A percentile compares a stretch with the other conserved stretches of the same genome.
phyloP scores from a whole-genome alignment of 1,284 basidiomycete species.

The Sporisorium reilianum region DNA sequence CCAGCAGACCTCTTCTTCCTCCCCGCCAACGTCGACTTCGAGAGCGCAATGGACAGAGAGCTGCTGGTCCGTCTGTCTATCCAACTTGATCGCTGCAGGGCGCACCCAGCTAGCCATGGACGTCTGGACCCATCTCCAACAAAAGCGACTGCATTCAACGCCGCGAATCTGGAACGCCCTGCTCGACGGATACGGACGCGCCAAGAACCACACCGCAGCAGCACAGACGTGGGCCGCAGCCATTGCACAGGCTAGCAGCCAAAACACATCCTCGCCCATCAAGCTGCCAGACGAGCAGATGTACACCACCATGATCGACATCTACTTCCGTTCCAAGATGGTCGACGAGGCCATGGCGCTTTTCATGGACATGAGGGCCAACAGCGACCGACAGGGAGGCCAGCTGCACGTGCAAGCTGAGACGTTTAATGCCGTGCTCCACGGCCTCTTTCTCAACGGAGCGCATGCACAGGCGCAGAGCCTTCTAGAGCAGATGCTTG shows the following conservation, averaged over 20 bases:
- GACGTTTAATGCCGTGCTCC: slow-evolving; percentile 59
- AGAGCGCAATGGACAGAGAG: slow-evolving; percentile 55
- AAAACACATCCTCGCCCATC: neutral
- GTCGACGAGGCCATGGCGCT: slow-evolving; percentile 46
- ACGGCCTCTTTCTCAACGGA: slow-evolving; percentile 45
- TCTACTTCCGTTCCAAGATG: slow-evolving; percentile 34
- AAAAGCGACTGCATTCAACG: slow-evolving; percentile 26
- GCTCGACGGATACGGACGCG: slow-evolving; percentile 57
- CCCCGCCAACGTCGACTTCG: neutral
- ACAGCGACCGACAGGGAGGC: slow-evolving; percentile 17
- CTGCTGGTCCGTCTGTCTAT: slow-evolving; percentile 55
- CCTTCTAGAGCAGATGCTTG: slow-evolving; percentile 51
- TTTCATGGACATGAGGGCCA: slow-evolving; percentile 37
- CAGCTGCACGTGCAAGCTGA: slow-evolving; percentile 35
- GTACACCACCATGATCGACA: slow-evolving; percentile 63
- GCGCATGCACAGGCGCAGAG: slow-evolving; percentile 32
- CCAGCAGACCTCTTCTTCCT: neutral
- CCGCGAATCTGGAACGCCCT: slow-evolving; percentile 54
- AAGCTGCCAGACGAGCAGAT: slow-evolving; percentile 43
- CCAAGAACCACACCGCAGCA: slow-evolving; percentile 42
- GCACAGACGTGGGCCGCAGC: slow-evolving; percentile 50
- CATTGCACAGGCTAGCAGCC: neutral
- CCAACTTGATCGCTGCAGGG: slow-evolving; percentile 44
- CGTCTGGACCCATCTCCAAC: slow-evolving; percentile 47
- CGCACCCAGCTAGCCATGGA: slow-evolving; percentile 51